phyloP scores from a whole-genome alignment of 495 filamentous ascomycete genomes.

The Penicillium goetzii region DNA sequence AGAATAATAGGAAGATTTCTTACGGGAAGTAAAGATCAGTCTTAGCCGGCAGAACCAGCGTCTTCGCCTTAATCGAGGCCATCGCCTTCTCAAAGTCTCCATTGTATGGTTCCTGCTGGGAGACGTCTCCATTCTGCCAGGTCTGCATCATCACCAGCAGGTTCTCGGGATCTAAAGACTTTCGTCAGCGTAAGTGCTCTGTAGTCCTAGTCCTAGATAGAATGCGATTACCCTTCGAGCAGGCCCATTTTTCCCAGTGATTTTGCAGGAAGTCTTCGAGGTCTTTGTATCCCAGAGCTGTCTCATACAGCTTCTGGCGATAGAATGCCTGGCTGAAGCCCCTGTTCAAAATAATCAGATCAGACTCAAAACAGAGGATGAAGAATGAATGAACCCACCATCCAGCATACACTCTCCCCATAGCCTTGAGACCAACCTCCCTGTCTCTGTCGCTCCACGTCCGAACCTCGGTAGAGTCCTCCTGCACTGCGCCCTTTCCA shows the following conservation, averaged over 20 bases:
- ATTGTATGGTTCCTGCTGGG: conserved; percentile 64
- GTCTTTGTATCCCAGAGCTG: conserved; percentile 58
- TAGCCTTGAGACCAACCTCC: conserved; percentile 65
- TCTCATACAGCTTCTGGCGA: conserved; percentile 66
- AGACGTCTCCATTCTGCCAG: conserved; percentile 74
- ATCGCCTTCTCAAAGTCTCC: conserved; percentile 67
- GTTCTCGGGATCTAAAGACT: conserved; percentile 62
- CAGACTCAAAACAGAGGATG: background rate
- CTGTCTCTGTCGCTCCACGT: conserved; percentile 60
- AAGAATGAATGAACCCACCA: conserved; percentile 50
- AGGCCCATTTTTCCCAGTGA: conserved; percentile 76
- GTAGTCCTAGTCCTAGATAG: background rate
- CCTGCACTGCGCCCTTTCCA: conserved; percentile 42
- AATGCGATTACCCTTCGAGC: conserved; percentile 55
- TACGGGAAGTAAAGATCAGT: conserved; percentile 77
- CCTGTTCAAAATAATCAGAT: conserved; percentile 31
- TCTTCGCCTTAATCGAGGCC: conserved; percentile 68
- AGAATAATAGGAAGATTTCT: conserved; percentile 24
- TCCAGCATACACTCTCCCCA: conserved; percentile 73
- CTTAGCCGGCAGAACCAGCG: conserved; percentile 64
- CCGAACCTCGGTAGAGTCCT: conserved; percentile 42
- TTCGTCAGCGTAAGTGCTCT: conserved; percentile 19
- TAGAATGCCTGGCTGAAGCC: conserved; percentile 77
- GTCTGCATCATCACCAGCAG: conserved; percentile 69
- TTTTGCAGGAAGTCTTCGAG: conserved; percentile 71